These are phyloP conservation scores for Psidium guajava DNA, from an alignment of 345 rosid genomes.

Conservation along the genomic window DNA sequence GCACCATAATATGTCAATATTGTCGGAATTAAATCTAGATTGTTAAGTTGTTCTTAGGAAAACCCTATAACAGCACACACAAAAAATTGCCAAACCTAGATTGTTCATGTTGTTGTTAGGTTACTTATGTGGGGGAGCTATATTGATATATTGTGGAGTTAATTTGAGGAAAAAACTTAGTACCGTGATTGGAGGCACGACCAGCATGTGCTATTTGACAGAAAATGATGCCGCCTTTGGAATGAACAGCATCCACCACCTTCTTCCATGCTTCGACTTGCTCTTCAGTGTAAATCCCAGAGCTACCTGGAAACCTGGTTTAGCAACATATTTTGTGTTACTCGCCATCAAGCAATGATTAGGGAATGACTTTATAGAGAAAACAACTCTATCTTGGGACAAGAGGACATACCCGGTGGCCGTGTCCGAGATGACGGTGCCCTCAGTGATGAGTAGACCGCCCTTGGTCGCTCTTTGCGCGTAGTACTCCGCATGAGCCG, in stretches of 20 bases:
- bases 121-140: background rate
- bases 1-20: background rate
- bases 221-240: constrained; percentile 61
- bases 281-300: constrained; percentile 72
- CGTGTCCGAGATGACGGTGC: constrained; percentile 53
- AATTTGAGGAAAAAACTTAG: too few species aligned
- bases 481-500: constrained; percentile 64
- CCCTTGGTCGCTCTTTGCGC: constrained; percentile 74
- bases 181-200: constrained; percentile 75
- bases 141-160: background rate
- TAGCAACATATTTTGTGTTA: background rate
- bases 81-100: background rate
- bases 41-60: too few species aligned
- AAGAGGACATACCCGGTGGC: constrained; percentile 24
- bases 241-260: constrained; percentile 67
- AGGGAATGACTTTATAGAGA: background rate
- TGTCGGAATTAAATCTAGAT: too few species aligned
- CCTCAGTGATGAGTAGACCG: constrained; percentile 76
- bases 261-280: constrained; percentile 80
- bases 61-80: too few species aligned
- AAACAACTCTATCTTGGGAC: background rate
- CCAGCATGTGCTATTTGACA: constrained; percentile 90
- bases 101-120: background rate
- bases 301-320: constrained; percentile 62
- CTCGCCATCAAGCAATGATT: background rate